Conservation (phyloP, 495 filamentous ascomycete species). For the Penicillium samsonianum region DNA sequence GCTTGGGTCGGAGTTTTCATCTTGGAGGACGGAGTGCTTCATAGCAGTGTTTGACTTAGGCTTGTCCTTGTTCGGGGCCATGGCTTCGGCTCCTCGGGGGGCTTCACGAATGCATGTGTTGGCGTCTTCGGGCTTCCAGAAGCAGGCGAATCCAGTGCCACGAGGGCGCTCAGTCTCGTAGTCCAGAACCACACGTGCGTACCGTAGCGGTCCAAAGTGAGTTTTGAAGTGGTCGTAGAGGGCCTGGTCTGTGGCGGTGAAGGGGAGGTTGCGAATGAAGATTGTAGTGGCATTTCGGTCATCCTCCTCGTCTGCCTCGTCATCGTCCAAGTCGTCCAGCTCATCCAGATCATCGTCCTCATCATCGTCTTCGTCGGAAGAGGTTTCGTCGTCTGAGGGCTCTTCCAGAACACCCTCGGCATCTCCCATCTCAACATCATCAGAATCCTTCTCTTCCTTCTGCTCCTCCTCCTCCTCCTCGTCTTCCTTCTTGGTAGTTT, state of each 20-base stretch:
- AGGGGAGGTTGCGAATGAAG: conserved; percentile 95
- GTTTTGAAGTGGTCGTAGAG: conserved; percentile 76
- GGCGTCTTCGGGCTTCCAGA: conserved; percentile 74
- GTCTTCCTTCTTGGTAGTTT: conserved; percentile 55
- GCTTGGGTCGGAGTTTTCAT: conserved; percentile 71
- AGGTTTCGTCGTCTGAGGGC: conserved; percentile 27
- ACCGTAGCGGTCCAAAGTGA: conserved; percentile 80
- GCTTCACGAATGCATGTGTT: conserved; percentile 70
- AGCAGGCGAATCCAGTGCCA: conserved; percentile 94
- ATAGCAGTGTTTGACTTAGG: conserved; percentile 42
- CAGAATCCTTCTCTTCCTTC: conserved; percentile 27
- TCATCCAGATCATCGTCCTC: conserved; percentile 31
- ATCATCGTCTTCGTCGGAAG: conserved; percentile 30
- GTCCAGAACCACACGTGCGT: conserved; percentile 88
- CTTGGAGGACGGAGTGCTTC: conserved; percentile 80
- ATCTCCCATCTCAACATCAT: conserved; percentile 43
- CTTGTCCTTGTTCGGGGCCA: conserved; percentile 38
- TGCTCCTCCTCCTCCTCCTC: conserved; percentile 35
- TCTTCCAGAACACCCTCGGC: conserved; percentile 31
- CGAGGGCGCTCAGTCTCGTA: conserved; percentile 77
- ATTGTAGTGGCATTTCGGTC: conserved; percentile 69
- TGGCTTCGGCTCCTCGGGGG: conserved; percentile 54
- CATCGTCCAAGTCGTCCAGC: conserved; percentile 41
- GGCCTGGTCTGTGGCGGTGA: conserved; percentile 73
- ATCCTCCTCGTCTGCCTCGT: conserved; percentile 53